Evolutionary conservation across 805 yeast genomes (phyloP), one percentile per base, ranked within the genome.

Genomic region (Lachancea meyersii): DNA sequence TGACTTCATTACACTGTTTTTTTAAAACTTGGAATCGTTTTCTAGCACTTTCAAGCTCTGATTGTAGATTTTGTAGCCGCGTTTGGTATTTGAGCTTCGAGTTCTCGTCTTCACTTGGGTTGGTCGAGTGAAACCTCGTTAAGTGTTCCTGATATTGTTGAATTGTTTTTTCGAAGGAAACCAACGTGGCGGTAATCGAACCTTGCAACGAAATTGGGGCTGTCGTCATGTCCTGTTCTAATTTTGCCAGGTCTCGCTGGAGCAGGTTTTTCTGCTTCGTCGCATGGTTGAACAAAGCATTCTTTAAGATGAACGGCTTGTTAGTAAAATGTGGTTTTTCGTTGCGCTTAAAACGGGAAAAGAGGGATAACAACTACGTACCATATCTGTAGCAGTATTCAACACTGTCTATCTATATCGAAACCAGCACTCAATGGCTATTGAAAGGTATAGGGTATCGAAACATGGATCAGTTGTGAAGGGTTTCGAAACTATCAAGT

Each of bases 231-330:
- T 82, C 77, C 35, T 71, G 67, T 55, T 82, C 89, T 50, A 91
- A 81, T 40, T 69, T 64, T 16, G 74, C 70, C 38, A 91, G 64
- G 53, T 88, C 96, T 47, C 76, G 75, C 45, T 79, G 75, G 40
- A 91, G 66, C 21, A 80, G 71, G 53, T 78, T 86, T 23, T 87
- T 77, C 63, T 89, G 96, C 62, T 86, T 87, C 42, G 84, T 72
- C 7, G 95, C 96, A 62, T 86, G 95, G 65, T 86, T 91, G 67
- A 82, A 87, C 40, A 89, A 70, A 21, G 95, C 80, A 65, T 88
- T 89, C 97, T 73, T 39, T 8, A 23, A 18, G 9, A 30, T 32
- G 9, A 17, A 28, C 17, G 32, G 32, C 7, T n/a, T 7, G 40
- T 26, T 16, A 36, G 32, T 36, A 23, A 23, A 23, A 8, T 23